phyloP scores from a whole-genome alignment of 2,329 filamentous ascomycete genomes.

The Stenocarpella maydis region DNA sequence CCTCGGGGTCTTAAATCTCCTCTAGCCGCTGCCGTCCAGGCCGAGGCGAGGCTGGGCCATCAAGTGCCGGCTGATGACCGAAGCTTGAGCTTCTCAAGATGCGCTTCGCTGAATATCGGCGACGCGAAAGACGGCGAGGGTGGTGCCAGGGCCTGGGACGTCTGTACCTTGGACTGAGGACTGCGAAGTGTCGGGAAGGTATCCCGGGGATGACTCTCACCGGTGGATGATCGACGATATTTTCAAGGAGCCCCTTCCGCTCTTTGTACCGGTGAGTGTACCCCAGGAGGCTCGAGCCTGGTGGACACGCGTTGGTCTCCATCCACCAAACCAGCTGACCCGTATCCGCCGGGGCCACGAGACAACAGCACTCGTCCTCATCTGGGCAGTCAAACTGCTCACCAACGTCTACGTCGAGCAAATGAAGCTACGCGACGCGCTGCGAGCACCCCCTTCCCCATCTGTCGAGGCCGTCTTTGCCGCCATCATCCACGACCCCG shows the following conservation, averaged over 20 bases:
- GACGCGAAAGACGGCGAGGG: constrained; percentile 5
- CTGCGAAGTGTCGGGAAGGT: constrained; percentile 28
- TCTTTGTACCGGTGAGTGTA: constrained; percentile 26
- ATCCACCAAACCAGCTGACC: constrained; percentile 32
- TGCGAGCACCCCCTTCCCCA: constrained; percentile 25
- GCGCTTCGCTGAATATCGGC: constrained; percentile 18
- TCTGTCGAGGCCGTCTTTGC: constrained; percentile 20
- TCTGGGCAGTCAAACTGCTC: constrained; percentile 33
- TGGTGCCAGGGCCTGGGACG: constrained; percentile 13
- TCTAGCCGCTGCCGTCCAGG: constrained; percentile 31
- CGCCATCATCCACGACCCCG: too few relatives aligned
- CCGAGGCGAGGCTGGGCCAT: constrained; percentile 28
- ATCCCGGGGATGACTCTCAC: constrained; percentile 21
- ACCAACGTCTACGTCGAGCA: constrained; percentile 20
- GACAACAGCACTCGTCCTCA: constrained; percentile 30
- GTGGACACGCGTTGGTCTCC: neutral
- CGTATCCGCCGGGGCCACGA: constrained; percentile 24
- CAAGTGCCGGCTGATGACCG: constrained; percentile 15
- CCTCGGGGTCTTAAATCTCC: constrained; percentile 16
- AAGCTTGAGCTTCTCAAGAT: constrained; percentile 16
- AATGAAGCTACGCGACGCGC: constrained; percentile 22
- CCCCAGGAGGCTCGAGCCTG: neutral
- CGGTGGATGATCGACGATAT: constrained; percentile 29
- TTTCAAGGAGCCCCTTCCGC: constrained; percentile 30
- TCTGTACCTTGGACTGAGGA: constrained; percentile 27